phyloP scores from a whole-genome alignment of 2,329 filamentous ascomycete species.

The Colletotrichum cordylinicola region DNA sequence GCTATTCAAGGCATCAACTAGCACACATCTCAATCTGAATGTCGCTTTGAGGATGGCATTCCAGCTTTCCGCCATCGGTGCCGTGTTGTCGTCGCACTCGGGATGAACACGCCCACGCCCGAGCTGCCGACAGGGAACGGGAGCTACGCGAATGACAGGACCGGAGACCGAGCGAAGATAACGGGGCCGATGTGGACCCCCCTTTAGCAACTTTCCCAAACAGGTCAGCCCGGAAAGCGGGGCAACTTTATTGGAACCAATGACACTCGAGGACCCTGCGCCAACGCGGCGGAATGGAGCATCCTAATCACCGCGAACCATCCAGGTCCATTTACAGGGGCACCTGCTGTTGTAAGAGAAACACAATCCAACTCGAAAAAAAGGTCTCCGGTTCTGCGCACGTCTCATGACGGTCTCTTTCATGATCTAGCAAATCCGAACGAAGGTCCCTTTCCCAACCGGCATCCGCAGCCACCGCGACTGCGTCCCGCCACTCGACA shows the following conservation, averaged over 20 bases:
- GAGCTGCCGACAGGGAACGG: background rate
- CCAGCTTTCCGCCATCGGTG: background rate
- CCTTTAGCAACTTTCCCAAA: background rate
- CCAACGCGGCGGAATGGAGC: background rate
- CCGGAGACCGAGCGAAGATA: background rate
- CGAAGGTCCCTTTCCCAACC: background rate
- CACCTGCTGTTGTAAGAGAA: background rate
- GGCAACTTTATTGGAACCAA: background rate
- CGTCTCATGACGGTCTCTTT: background rate
- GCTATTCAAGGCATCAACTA: background rate
- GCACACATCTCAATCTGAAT: background rate
- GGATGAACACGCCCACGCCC: background rate
- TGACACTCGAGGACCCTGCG: conserved; percentile 1
- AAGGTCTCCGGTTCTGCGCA: background rate
- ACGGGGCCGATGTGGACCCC: background rate
- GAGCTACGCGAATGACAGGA: background rate
- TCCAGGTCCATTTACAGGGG: conserved; percentile 5
- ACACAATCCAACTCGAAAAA: background rate
- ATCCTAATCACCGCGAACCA: background rate
- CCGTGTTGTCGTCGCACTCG: background rate
- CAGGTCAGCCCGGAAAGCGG: background rate
- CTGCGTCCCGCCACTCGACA: background rate
- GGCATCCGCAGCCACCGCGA: background rate
- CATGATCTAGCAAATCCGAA: conserved; percentile 1
- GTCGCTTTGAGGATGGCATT: background rate